A percentile compares a stretch with the other conserved stretches of the same genome.
phyloP scores from a whole-genome alignment of 495 filamentous ascomycete species.

The Pyrenula aspistea region DNA sequence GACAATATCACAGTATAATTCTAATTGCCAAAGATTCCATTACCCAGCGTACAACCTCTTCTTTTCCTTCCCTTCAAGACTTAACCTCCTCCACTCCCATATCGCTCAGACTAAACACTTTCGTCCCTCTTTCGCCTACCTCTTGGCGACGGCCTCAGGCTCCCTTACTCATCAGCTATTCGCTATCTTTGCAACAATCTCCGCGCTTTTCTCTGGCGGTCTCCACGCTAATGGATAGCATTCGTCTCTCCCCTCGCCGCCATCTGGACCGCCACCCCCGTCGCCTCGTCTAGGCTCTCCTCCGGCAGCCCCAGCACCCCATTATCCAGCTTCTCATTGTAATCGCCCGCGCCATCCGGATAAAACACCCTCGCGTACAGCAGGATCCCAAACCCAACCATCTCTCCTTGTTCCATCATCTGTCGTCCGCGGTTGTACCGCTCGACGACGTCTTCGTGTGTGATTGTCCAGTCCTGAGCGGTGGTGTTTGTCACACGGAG shows the following conservation, averaged over 20 bases:
- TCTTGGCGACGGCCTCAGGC: no score
- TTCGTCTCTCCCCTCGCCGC: neutral
- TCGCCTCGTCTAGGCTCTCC: constrained; percentile 48
- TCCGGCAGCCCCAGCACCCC: constrained; percentile 36
- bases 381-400: constrained; percentile 26
- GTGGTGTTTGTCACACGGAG: constrained; percentile 28
- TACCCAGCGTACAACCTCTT: no score
- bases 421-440: neutral
- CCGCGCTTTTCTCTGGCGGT: no score
- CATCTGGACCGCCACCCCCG: constrained; percentile 19
- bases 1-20: no score
- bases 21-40: no score
- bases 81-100: no score
- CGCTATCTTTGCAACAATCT: no score
- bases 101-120: no score
- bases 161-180: no score
- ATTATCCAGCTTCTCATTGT: constrained; percentile 30
- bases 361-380: constrained; percentile 43
- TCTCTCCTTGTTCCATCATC: constrained; percentile 8
- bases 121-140: no score
- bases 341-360: constrained; percentile 30
- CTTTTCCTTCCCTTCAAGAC: no score
- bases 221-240: neutral
- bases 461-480: constrained; percentile 32
- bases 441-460: constrained; percentile 10